Evolutionary conservation across 2,329 filamentous ascomycete species (phyloP), one percentile per base, ranked within the genome.

Genomic region (Fusarium ambrosium): DNA sequence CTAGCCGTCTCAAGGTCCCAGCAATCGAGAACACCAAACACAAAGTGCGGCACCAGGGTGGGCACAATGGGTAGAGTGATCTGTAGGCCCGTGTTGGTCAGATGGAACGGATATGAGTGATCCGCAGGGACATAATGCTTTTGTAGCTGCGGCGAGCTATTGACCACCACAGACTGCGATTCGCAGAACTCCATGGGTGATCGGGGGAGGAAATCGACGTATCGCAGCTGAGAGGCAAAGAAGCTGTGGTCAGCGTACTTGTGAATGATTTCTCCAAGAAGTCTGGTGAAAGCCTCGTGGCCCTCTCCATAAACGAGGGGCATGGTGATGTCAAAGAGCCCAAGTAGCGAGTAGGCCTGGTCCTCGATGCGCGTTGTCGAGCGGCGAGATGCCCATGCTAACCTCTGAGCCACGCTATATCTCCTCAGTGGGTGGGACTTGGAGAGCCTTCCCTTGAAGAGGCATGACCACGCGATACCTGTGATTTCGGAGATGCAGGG

Each of bases 141-240:
- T 2, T 2, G 41, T 22, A 43, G n/a, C 6, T 4, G n/a, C 2
- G n/a, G 41, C 0, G 41, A 43, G 11, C 6, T 8, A 0, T 6
- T 43, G 41, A 43, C 20, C 3, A 43, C n/a, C 11, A 22, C 41
- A 14, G 41, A 43, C n/a, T 22, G 41, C 3, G 41, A 43, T 6
- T 43, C 11, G 11, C 41, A 43, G n/a, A 43, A 43, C 3, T 43
- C 41, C n/a, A 22, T 14, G 4, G 41, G 41, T 43, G 41, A 43
- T 4, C 41, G 41, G 1, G 41, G 41, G 11, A 43, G 41, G 4
- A 43, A 43, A 4, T 43, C 41, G 13, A 22, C 41, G 41, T 43
- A 43, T 22, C 41, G 41, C 3, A 43, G n/a, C n/a, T 43, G 41
- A 43, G 41, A 43, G 11, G 41, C 41, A 11, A 43, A 43, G 41